A percentile compares a stretch with the other conserved stretches of the same genome.
phyloP scores from a whole-genome alignment of 164 flowering plant genomes.

The Cinnamomum micranthum region DNA sequence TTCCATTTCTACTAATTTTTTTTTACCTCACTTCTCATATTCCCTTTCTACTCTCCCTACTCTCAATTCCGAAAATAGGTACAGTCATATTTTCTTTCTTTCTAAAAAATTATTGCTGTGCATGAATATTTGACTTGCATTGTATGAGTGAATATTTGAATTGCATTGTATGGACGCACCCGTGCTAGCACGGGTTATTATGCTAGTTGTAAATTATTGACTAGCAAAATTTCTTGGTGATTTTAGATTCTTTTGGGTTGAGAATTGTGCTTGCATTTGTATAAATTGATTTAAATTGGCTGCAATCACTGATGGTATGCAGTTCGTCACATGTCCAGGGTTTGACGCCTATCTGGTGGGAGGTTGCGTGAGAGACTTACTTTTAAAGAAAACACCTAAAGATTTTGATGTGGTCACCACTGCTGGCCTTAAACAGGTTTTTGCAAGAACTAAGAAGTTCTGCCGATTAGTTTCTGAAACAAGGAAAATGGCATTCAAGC shows the following conservation, averaged over 20 bases:
- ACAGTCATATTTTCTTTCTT: too few relatives aligned
- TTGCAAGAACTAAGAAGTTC: not conserved
- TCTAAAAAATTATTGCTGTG: too few relatives aligned
- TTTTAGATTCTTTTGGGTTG: not conserved
- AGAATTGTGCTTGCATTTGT: not conserved
- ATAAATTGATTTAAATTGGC: not conserved
- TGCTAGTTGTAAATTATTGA: not conserved
- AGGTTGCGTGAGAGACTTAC: constrained; percentile 92
- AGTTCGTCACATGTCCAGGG: constrained; percentile 40
- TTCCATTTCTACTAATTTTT: too few relatives aligned
- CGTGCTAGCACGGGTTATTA: not conserved
- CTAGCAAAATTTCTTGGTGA: not conserved
- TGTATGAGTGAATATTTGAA: too few relatives aligned
- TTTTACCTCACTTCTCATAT: too few relatives aligned
- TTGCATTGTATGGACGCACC: too few relatives aligned
- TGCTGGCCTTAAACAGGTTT: constrained; percentile 70
- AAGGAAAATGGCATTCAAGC: too few relatives aligned
- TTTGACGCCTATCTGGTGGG: constrained; percentile 83
- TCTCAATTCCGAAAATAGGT: too few relatives aligned
- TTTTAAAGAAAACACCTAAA: constrained; percentile 68
- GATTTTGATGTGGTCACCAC: constrained; percentile 92
- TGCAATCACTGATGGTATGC: not conserved
- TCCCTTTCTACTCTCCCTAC: too few relatives aligned
- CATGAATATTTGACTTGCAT: too few relatives aligned
- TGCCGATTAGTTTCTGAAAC: not conserved